A percentile compares a stretch with the other conserved stretches of the same genome.
Evolutionary conservation across 2,329 filamentous ascomycete species (phyloP).

Genomic region (Botrytis hyacinthi): DNA sequence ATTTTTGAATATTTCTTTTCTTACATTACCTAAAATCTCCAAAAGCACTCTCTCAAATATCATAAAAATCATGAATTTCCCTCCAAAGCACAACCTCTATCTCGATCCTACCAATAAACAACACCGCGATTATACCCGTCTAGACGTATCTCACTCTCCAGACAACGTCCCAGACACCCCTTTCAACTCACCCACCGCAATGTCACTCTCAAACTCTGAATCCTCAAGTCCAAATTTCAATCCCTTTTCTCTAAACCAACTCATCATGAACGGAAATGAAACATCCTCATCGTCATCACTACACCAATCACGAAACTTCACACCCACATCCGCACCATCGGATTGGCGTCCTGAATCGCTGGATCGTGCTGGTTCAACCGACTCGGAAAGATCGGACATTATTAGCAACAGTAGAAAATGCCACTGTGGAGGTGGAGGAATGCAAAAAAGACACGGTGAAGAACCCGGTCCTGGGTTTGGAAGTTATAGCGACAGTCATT

Average conservation of each 20-base stretch:
- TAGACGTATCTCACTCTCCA: constrained; percentile 6
- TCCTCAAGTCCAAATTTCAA: background rate
- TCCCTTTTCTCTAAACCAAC: constrained; percentile 7
- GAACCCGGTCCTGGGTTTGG: background rate
- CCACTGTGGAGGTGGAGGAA: background rate
- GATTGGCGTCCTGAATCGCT: background rate
- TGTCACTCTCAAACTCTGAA: constrained; percentile 3
- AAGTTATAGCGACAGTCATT: background rate
- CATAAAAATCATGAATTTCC: constrained; percentile 8
- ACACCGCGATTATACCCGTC: constrained; percentile 11
- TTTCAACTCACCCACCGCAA: constrained; percentile 15
- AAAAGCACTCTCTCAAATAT: background rate
- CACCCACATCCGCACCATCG: constrained; percentile 8
- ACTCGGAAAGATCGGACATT: background rate
- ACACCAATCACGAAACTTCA: background rate
- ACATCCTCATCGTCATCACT: background rate
- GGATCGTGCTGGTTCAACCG: constrained; percentile 3
- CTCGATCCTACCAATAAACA: constrained; percentile 15
- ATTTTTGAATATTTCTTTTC: background rate
- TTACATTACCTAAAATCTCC: background rate
- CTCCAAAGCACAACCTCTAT: constrained; percentile 14
- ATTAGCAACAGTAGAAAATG: background rate
- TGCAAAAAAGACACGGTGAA: background rate
- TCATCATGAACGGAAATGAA: constrained; percentile 14
- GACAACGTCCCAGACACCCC: constrained; percentile 19